Base-by-base conservation (phyloP, 768 basidiomycete species). In the Mycena latifolia region DNA sequence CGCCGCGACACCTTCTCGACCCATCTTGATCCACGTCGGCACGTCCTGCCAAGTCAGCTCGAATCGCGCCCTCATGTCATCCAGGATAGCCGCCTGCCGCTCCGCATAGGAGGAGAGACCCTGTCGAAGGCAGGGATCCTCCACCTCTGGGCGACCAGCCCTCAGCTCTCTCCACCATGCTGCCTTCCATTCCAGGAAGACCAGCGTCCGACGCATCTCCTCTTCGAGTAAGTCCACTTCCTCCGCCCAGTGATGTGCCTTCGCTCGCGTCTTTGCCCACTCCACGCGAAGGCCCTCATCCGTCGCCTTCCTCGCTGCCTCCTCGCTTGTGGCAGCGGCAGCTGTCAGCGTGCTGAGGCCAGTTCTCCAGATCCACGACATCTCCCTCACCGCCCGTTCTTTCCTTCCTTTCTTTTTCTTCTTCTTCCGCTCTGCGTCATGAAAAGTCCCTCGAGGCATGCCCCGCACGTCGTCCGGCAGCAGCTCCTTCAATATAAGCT, bases 341-440 rank as follows among this genome's bases (percentile, higher is more conserved):
- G 41, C 41, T 5, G 20, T n/a, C 20, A 43, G 11, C 4, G 20
- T n/a, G 8, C 4, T 4, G 18, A 43, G 6, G 8, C 41, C 41
- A 2, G 41, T 43, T 2, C 53, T 22, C 53, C 53, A 55, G 22
- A 55, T 55, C 53, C 53, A 55, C 9, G 53, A 55, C 35, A 47
- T 47, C 46, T 47, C 27, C 48, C 7, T 51, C 15, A 6, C 55
- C n/a, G 18, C 20, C 20, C 41, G 17, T 9, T 12, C 37, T 39
- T 9, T 14, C 37, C 5, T 33, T 33, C 6, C n/a, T n/a, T 33
- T 33, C 15, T 39, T 39, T 14, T 22, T 43, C 41, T 29, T 56
- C 55, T 45, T 43, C 55, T 31, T 51, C 28, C 28, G 28, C 48
- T 51, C 48, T 6, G 27, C 25, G 24, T 27, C 41, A 20, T 45